A percentile compares a stretch with the other conserved stretches of the same genome.
Evolutionary conservation across 768 basidiomycete species (phyloP).

Genomic region (Amyloporia xantha): DNA sequence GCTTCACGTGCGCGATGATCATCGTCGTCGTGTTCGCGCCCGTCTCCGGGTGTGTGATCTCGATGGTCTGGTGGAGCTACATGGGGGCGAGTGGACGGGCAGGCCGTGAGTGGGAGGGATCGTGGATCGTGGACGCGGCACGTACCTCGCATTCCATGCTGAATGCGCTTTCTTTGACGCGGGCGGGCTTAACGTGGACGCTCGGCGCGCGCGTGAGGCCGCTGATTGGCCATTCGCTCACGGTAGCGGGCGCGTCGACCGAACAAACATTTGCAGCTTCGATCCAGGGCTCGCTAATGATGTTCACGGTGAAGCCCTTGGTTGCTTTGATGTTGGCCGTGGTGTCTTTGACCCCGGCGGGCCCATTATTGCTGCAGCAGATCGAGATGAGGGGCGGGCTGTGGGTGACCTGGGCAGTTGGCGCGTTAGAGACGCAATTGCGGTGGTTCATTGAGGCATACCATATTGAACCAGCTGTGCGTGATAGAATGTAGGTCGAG

Average conservation of each 20-base stretch:
- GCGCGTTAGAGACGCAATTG: not conserved
- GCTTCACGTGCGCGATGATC: constrained; percentile 32
- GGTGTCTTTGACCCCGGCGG: constrained; percentile 34
- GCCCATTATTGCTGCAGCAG: constrained; percentile 26
- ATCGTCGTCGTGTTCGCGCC: constrained; percentile 24
- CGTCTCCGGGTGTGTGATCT: constrained; percentile 27
- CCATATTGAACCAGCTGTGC: constrained; percentile 18
- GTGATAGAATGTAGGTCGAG: not conserved
- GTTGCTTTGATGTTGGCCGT: constrained; percentile 38
- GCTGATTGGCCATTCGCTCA: constrained; percentile 36
- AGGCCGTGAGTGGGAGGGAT: not conserved
- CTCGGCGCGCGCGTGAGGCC: constrained; percentile 37
- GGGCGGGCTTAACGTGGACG: constrained; percentile 32
- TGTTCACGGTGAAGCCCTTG: constrained; percentile 47
- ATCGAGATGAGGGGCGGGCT: constrained; percentile 40
- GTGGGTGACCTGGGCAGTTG: constrained; percentile 21
- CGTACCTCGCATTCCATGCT: constrained; percentile 40
- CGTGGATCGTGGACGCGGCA: not conserved
- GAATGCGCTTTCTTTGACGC: constrained; percentile 41
- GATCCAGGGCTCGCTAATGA: constrained; percentile 46
- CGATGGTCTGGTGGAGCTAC: constrained; percentile 28
- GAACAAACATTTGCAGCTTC: constrained; percentile 33
- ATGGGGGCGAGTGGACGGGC: not conserved
- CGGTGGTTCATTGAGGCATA: not conserved
- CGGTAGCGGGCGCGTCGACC: constrained; percentile 30